These are phyloP conservation scores for Phytophthora rubi DNA, from an alignment of 352 stramenopile species.

Conservation along the genomic window DNA sequence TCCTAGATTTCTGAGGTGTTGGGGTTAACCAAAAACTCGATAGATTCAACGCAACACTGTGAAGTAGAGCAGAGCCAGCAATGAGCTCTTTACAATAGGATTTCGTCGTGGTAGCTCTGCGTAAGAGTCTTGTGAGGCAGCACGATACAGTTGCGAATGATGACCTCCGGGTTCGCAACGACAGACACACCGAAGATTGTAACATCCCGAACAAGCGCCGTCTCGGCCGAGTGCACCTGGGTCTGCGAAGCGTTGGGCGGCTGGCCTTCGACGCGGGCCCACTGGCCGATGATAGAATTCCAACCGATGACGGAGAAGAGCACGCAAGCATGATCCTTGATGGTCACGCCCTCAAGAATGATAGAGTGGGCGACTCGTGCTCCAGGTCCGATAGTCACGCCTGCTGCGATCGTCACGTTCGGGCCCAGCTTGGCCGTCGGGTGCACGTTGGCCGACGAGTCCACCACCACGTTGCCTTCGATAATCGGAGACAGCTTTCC, in stretches of 20 bases:
- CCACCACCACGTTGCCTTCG: conserved; percentile 88
- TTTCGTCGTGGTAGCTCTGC: conserved; percentile 90
- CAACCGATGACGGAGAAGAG: conserved; percentile 89
- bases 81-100: conserved; percentile 72
- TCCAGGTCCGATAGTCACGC: conserved; percentile 82
- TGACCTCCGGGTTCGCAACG: conserved; percentile 86
- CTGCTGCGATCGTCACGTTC: conserved; percentile 87
- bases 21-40: conserved; percentile 22
- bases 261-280: conserved; percentile 85
- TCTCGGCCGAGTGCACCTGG: conserved; percentile 71
- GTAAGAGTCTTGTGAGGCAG: conserved; percentile 89
- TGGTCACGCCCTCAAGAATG: conserved; percentile 87
- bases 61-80: conserved; percentile 20
- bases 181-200: conserved; percentile 91
- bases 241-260: conserved; percentile 81
- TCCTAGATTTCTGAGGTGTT: too few species aligned
- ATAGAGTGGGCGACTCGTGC: conserved; percentile 89
- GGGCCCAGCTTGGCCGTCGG: conserved; percentile 87
- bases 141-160: conserved; percentile 92
- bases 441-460: conserved; percentile 80
- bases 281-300: conserved; percentile 91
- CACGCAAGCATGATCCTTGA: conserved; percentile 90
- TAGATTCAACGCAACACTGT: conserved; percentile 28
- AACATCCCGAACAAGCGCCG: conserved; percentile 83
- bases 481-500: conserved; percentile 87